Evolutionary conservation across 2,329 filamentous ascomycete genomes (phyloP).

Genomic region (Tympanopsis confertula): DNA sequence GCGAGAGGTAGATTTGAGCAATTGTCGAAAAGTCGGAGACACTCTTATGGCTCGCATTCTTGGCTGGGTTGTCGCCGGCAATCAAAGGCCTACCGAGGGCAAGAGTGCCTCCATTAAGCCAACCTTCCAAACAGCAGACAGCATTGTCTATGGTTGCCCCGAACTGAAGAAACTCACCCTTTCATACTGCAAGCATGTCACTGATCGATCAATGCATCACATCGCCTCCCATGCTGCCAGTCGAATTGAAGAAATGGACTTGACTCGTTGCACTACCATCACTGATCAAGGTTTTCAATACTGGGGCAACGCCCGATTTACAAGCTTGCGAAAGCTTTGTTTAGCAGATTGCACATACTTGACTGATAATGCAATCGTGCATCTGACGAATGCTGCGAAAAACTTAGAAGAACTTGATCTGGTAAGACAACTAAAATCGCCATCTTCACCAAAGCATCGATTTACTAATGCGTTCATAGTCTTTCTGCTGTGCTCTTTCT

Average conservation of each 20-base stretch:
- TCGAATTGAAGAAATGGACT: conserved; percentile 55
- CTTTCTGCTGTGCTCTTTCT: conserved; percentile 65
- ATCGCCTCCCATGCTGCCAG: conserved; percentile 58
- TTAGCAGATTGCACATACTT: conserved; percentile 67
- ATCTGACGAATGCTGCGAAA: conserved; percentile 60
- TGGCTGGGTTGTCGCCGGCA: conserved; percentile 58
- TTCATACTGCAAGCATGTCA: conserved; percentile 68
- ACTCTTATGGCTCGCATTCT: conserved; percentile 60
- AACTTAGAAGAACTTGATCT: conserved; percentile 56
- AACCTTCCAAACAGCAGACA: conserved; percentile 38
- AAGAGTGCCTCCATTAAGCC: neutral
- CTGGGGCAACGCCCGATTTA: conserved; percentile 62
- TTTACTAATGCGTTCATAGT: conserved; percentile 27
- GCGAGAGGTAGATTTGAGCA: conserved; percentile 62
- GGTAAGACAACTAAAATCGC: no score
- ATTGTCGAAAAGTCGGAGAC: conserved; percentile 68
- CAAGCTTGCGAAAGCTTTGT: conserved; percentile 48
- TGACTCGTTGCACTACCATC: conserved; percentile 65
- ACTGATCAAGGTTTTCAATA: conserved; percentile 67
- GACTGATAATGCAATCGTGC: conserved; percentile 64
- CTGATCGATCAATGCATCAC: conserved; percentile 68
- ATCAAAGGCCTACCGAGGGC: conserved; percentile 3
- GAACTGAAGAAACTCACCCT: conserved; percentile 54
- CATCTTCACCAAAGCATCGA: no score
- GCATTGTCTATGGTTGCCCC: conserved; percentile 59